phyloP scores from a whole-genome alignment of 2,329 filamentous ascomycete species.

The Celoporthe dispersa region DNA sequence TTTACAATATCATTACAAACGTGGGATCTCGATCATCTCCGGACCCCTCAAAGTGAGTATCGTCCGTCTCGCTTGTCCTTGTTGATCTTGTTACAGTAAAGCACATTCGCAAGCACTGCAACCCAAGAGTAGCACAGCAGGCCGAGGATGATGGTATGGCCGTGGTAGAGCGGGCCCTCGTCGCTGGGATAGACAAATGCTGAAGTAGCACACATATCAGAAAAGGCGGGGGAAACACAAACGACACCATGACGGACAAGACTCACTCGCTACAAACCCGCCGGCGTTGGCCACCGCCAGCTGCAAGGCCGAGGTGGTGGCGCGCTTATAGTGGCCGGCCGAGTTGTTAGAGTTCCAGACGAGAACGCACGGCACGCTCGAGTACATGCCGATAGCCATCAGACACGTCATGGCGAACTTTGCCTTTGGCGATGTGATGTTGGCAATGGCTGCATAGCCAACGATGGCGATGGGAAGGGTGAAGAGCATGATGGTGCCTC shows the following conservation, averaged over 20 bases:
- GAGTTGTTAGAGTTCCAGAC: constrained; percentile 72
- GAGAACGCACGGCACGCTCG: constrained; percentile 64
- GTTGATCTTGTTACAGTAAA: constrained; percentile 68
- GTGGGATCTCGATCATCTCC: constrained; percentile 67
- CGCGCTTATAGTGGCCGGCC: constrained; percentile 71
- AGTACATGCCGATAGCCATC: constrained; percentile 68
- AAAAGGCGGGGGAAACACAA: background rate
- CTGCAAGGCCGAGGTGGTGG: constrained; percentile 68
- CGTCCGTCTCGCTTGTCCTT: constrained; percentile 63
- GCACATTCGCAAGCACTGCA: constrained; percentile 61
- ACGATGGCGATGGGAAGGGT: constrained; percentile 67
- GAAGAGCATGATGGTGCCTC: constrained; percentile 65
- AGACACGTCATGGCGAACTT: constrained; percentile 71
- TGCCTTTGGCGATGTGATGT: constrained; percentile 52
- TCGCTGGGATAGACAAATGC: constrained; percentile 64
- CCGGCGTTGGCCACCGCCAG: constrained; percentile 69
- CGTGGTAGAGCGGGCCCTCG: constrained; percentile 60
- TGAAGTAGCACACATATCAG: constrained; percentile 27
- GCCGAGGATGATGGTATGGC: constrained; percentile 65
- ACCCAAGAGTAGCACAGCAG: constrained; percentile 67
- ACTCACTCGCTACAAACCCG: constrained; percentile 65
- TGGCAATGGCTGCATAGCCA: constrained; percentile 68
- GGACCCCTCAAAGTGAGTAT: constrained; percentile 59
- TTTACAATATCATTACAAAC: constrained; percentile 63
- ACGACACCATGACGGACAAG: constrained; percentile 12